A percentile compares a stretch with the other conserved stretches of the same genome.
Conservation (phyloP, 2,329 filamentous ascomycete genomes). For the Xylaria arbuscula region DNA sequence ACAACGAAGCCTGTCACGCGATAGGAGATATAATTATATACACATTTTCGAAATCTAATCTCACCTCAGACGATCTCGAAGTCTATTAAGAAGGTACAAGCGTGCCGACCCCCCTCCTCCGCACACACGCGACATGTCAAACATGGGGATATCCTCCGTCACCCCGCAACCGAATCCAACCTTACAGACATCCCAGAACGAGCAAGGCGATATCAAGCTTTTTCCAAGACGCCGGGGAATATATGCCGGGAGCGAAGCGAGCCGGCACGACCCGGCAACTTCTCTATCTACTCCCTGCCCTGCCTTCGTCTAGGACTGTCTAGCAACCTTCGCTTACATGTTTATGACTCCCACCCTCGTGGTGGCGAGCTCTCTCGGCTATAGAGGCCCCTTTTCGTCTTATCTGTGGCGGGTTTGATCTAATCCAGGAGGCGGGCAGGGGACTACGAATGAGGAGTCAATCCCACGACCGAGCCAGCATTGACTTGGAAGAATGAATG, state of each 20-base stretch:
- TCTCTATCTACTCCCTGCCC: background rate
- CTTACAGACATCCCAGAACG: background rate
- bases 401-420: no score
- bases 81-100: slow-evolving; percentile 35
- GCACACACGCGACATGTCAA: slow-evolving; percentile 14
- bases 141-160: slow-evolving; percentile 24
- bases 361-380: background rate
- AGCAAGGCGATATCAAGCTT: slow-evolving; percentile 35
- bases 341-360: background rate
- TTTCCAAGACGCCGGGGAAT: slow-evolving; percentile 32
- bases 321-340: no score
- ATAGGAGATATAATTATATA: slow-evolving; percentile 6
- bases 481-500: no score
- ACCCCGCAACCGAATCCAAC: slow-evolving; percentile 15
- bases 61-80: slow-evolving; percentile 28
- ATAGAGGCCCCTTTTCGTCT: background rate
- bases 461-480: no score
- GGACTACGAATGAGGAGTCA: no score
- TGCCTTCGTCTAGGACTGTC: background rate
- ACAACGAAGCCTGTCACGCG: slow-evolving; percentile 16
- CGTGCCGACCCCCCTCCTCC: slow-evolving; percentile 17
- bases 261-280: slow-evolving; percentile 23
- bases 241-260: slow-evolving; percentile 30
- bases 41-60: slow-evolving; percentile 16
- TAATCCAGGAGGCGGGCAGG: no score